Evolutionary conservation across 2,329 filamentous ascomycete genomes (phyloP).

Genomic region (Myriosclerotinia scirpicola): DNA sequence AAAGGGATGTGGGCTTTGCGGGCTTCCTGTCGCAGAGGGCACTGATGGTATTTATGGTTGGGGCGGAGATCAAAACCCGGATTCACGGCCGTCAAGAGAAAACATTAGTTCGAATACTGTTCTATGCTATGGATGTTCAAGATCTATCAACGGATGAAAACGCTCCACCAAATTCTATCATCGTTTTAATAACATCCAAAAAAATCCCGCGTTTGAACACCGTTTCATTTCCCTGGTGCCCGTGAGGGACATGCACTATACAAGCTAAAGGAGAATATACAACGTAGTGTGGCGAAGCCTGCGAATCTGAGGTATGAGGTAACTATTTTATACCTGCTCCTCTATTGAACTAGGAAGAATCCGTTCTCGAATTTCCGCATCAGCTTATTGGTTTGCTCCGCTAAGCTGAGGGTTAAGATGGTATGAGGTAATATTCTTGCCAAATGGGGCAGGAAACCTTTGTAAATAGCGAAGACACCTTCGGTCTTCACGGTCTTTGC

Average conservation of each 20-base stretch:
- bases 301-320: conserved; percentile 10
- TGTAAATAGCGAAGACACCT: conserved; percentile 90
- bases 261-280: conserved; percentile 32
- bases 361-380: conserved; percentile 72
- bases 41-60: conserved; percentile 63
- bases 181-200: conserved; percentile 5
- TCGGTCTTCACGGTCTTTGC: conserved; percentile 89
- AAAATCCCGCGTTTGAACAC: conserved; percentile 12
- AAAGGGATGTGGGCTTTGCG: conserved; percentile 64
- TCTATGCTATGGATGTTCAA: conserved; percentile 74
- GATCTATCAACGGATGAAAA: conserved; percentile 56
- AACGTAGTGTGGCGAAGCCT: conserved; percentile 26
- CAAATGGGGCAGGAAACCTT: conserved; percentile 93
- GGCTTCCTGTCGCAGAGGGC: conserved; percentile 61
- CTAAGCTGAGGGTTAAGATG: conserved; percentile 86
- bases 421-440: conserved; percentile 94
- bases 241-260: conserved; percentile 20
- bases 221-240: neutral
- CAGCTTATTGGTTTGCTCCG: conserved; percentile 95
- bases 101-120: conserved; percentile 40
- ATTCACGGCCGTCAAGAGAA: conserved; percentile 36
- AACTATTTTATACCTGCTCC: conserved; percentile 31
- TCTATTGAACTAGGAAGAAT: conserved; percentile 48
- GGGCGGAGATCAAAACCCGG: conserved; percentile 54
- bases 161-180: conserved; percentile 19